A percentile compares a stretch with the other conserved stretches of the same genome.
These are phyloP conservation scores for Dryas octopetala DNA, from an alignment of 306 rosid genomes.

Conservation along the genomic window DNA sequence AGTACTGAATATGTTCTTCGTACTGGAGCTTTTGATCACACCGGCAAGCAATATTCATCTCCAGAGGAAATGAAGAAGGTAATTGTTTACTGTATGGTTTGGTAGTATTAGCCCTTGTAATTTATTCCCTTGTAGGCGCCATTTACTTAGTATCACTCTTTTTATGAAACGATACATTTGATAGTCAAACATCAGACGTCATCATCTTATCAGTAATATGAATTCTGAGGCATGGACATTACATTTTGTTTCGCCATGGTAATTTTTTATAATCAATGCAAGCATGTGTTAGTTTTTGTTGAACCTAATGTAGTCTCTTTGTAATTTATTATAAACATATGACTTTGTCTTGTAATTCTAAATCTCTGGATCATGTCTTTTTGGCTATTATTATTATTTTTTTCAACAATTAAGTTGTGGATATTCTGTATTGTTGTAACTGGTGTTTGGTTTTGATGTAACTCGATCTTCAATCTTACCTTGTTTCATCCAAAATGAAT, in stretches of 20 bases:
- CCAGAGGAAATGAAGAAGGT: constrained; percentile 90
- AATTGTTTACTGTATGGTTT: constrained; percentile 19
- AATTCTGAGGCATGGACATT: neutral
- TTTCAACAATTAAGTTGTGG: too few species aligned
- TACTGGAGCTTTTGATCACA: constrained; percentile 94
- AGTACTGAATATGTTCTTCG: constrained; percentile 96
- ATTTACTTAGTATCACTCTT: neutral
- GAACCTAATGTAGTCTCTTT: too few species aligned
- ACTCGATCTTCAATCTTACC: neutral
- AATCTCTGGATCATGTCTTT: neutral
- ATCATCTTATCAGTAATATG: neutral
- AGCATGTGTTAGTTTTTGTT: too few species aligned
- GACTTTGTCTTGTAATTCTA: neutral
- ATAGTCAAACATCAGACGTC: neutral
- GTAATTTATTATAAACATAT: too few species aligned
- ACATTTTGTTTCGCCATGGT: neutral
- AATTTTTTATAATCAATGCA: neutral
- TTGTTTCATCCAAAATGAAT: neutral
- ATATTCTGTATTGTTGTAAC: neutral
- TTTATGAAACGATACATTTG: neutral
- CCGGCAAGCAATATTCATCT: constrained; percentile 74
- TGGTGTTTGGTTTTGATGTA: neutral
- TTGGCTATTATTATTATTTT: too few species aligned
- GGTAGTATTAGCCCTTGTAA: neutral
- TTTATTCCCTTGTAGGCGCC: neutral